Conservation (phyloP, 1,139 yeast species). For the Candida sp. region DNA sequence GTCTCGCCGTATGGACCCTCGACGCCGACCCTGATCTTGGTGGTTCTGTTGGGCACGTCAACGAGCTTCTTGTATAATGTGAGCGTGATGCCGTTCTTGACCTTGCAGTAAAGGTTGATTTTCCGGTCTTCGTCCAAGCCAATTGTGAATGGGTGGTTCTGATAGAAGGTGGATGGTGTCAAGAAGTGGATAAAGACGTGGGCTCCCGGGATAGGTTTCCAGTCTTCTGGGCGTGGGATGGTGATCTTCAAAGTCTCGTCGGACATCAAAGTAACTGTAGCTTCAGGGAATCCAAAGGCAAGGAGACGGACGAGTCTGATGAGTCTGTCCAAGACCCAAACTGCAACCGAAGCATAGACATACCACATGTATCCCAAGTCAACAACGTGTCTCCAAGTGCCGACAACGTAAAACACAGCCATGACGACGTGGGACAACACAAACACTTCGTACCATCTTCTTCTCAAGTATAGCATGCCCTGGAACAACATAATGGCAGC, state of each 20-base stretch:
- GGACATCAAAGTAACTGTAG: slow-evolving; percentile 46
- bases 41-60: slow-evolving; percentile 25
- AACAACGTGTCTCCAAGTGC: slow-evolving; percentile 63
- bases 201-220: slow-evolving; percentile 57
- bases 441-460: slow-evolving; percentile 66
- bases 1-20: slow-evolving; percentile 47
- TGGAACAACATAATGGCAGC: slow-evolving; percentile 43
- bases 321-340: slow-evolving; percentile 68
- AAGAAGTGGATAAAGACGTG: slow-evolving; percentile 63
- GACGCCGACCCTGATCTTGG: slow-evolving; percentile 33
- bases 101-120: slow-evolving; percentile 31
- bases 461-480: slow-evolving; percentile 58
- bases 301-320: slow-evolving; percentile 51
- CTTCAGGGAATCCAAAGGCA: slow-evolving; percentile 51
- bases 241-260: slow-evolving; percentile 47
- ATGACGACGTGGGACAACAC: slow-evolving; percentile 60
- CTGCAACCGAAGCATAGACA: slow-evolving; percentile 55
- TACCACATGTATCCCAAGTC: slow-evolving; percentile 53
- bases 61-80: slow-evolving; percentile 32
- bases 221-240: slow-evolving; percentile 40
- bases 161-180: slow-evolving; percentile 62
- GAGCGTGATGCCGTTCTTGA: slow-evolving; percentile 41
- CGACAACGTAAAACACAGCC: slow-evolving; percentile 57
- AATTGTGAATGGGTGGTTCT: slow-evolving; percentile 72
- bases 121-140: slow-evolving; percentile 30